Base-by-base conservation (phyloP, 441 rosid species). In the Flueggea neowawraea region DNA sequence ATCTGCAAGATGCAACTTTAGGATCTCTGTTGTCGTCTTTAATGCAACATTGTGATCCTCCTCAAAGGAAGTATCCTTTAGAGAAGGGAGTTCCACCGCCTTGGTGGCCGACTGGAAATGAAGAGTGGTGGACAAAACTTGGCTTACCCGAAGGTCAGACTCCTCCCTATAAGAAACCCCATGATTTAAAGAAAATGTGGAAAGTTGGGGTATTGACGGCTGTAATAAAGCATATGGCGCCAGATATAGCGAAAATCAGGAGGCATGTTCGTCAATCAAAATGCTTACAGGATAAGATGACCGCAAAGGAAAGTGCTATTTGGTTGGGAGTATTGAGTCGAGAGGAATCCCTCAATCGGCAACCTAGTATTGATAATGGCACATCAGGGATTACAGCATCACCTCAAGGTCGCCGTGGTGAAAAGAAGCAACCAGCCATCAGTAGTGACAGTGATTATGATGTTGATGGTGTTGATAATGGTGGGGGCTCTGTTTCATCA, bases 231-330 rank as follows among this genome's bases (percentile, higher is more conserved):
- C 99, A 95, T 52, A 91, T 95, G 99, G 88, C 88, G 3, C 99
- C 99, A 70, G 91, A 95, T 78, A 82, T 89, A 62, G 91, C 96
- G 12, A 95, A 95, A 82, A 95, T 95, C 50, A 84, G 88, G 84
- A 89, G 82, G 74, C 98, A 89, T 69, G 82, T 91, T 10, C 95
- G 97, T n/a, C 92, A 88, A 71, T 95, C 99, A 15, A 95, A 95
- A 67, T 95, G 98, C 81, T 84, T 95, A 61, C 99, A 95, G 78
- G 99, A 95, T 75, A 95, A 95, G 86, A 95, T 95, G 98, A 91
- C 99, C 0, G 99, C 98, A 59, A 95, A 91, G 80, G 99, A 95
- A 79, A 95, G 98, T 66, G 99, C 98, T 17, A 88, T 91, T 73
- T 95, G 99, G 99, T 77, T 91, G 74, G 89, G 90, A 44, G 99